Base-by-base conservation (phyloP, 257 asterid genomes). In the Galeopsis tetrahit region DNA sequence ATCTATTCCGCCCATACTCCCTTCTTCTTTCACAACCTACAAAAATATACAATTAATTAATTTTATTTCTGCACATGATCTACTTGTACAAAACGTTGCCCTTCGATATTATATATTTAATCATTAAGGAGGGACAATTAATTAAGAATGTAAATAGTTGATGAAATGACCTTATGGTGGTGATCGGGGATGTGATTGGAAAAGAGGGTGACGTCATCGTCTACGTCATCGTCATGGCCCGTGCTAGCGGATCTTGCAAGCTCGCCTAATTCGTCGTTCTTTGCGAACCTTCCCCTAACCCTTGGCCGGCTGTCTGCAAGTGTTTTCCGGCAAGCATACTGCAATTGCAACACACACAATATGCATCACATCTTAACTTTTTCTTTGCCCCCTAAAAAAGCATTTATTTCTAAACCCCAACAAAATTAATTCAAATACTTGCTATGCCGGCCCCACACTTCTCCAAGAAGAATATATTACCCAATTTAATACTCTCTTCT, bases 291-390 rank as follows among this genome's bases (percentile, higher is more conserved):
- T 40, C 98, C 97, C 80, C 96, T 82, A 15, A 93, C 97, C 15
- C 98, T 83, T 7, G 98, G 98, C 83, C 98, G 77, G 80, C 97
- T 90, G 77, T 93, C 98, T 52, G 98, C 98, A 2, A 93, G 83
- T 36, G 97, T 93, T 81, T 93, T 92, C 55, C 98, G 88, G 77
- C 98, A 92, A 28, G 96, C 97, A 77, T 92, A 92, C 98, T 92
- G 85, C 84, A 79, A 39, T 4, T 39, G 7, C 7, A 39, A 39
- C 5, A 39, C 3, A 46, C 51, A 15, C 13, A 6, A 38, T 6
- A 35, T 32, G 3, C 49, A 38, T 36, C 9, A 5, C 5, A 7
- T 14, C 6, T 38, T 3, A 62, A 62, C 11, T 14, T n/a, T 62
- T 38, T 61, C 28, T 21, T 21, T 21, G 28, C 28, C 28, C 28